phyloP scores from a whole-genome alignment of 2,329 filamentous ascomycete genomes.

The Mycosphaerella sp. region DNA sequence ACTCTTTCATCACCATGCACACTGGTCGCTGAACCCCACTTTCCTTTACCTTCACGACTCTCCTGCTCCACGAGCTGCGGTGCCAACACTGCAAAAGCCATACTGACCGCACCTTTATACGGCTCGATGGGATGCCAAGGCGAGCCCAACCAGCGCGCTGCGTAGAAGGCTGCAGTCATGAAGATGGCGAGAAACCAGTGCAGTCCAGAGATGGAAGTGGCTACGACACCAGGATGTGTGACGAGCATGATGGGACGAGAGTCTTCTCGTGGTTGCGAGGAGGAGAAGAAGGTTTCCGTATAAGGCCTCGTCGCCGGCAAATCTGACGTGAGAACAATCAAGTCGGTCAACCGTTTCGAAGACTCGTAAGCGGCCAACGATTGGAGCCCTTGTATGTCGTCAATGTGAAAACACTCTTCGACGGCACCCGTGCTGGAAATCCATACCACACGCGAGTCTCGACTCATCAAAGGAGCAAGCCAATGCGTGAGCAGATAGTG shows the following conservation, averaged over 20 bases:
- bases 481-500: conserved; percentile 86
- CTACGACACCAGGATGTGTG: conserved; percentile 79
- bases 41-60: conserved; percentile 51
- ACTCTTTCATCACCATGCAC: conserved; percentile 50
- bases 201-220: conserved; percentile 73
- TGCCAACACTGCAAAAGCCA: conserved; percentile 71
- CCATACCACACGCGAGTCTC: conserved; percentile 69
- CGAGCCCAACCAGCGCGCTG: conserved; percentile 72
- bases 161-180: conserved; percentile 61
- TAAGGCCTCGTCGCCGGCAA: conserved; percentile 57
- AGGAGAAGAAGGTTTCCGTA: conserved; percentile 52
- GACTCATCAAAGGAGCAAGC: conserved; percentile 62
- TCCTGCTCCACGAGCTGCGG: conserved; percentile 54
- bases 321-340: conserved; percentile 66
- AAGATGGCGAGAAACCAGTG: conserved; percentile 60
- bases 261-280: conserved; percentile 16
- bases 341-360: conserved; percentile 78
- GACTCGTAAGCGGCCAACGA: conserved; percentile 68
- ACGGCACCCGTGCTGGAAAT: conserved; percentile 73
- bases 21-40: conserved; percentile 78
- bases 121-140: conserved; percentile 78
- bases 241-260: conserved; percentile 63
- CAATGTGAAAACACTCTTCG: conserved; percentile 49
- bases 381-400: conserved; percentile 70
- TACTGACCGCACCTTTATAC: conserved; percentile 68